Conservation (phyloP, 2,329 filamentous ascomycete species). For the Nakataea oryzae region DNA sequence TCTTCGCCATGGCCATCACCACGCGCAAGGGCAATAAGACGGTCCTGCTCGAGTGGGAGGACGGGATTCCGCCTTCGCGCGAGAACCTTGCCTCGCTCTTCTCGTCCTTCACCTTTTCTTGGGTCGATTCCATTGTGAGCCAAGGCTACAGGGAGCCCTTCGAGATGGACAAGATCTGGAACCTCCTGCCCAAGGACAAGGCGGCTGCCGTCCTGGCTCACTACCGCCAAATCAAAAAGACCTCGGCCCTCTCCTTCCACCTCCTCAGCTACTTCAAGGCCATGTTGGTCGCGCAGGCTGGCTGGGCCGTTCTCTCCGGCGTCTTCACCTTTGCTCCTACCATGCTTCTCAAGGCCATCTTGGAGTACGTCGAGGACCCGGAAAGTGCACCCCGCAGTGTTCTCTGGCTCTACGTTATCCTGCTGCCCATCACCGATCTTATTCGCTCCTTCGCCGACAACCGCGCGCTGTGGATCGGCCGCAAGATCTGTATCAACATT, state of each 20-base stretch:
- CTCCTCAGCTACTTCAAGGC: constrained; percentile 76
- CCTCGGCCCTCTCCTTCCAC: constrained; percentile 67
- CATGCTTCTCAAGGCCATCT: constrained; percentile 77
- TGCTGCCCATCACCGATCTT: constrained; percentile 75
- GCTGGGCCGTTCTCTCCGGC: constrained; percentile 70
- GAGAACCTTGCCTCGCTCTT: constrained; percentile 84
- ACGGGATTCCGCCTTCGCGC: constrained; percentile 72
- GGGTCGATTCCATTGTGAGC: constrained; percentile 85
- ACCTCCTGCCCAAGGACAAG: constrained; percentile 79
- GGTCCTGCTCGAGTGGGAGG: constrained; percentile 81
- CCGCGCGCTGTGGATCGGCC: constrained; percentile 84
- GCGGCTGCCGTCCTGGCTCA: constrained; percentile 68
- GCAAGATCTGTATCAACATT: constrained; percentile 86
- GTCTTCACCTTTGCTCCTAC: constrained; percentile 88
- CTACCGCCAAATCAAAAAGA: constrained; percentile 80
- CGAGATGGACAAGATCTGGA: constrained; percentile 84
- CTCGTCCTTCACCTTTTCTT: constrained; percentile 78
- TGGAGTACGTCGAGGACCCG: constrained; percentile 88
- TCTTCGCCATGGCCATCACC: constrained; percentile 66
- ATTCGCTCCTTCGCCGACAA: constrained; percentile 75
- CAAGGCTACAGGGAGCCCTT: constrained; percentile 78
- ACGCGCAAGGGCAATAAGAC: constrained; percentile 89
- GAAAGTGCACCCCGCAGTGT: constrained; percentile 68
- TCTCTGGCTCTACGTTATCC: constrained; percentile 89
- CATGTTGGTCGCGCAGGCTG: constrained; percentile 64